Conservation (phyloP, 2,329 filamentous ascomycete genomes). For the Hymenoscyphus infarciens region DNA sequence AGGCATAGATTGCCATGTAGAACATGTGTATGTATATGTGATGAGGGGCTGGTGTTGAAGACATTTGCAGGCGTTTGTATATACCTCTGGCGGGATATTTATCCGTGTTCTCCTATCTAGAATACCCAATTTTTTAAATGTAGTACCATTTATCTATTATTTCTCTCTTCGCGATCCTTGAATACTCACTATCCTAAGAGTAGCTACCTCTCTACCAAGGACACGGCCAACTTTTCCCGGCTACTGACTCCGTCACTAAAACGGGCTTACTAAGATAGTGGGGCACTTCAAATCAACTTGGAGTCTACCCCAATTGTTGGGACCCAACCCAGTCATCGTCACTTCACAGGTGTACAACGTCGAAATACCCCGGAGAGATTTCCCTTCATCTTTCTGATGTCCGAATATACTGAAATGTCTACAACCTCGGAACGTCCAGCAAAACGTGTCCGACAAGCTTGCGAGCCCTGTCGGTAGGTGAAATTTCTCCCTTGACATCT, state of each 20-base stretch:
- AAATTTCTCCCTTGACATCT: neutral
- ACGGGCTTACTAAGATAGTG: too few relatives aligned
- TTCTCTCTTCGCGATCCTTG: neutral
- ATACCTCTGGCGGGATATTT: neutral
- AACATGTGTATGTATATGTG: neutral
- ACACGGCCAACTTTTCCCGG: too few relatives aligned
- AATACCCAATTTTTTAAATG: neutral
- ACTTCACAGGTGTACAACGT: too few relatives aligned
- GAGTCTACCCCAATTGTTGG: too few relatives aligned
- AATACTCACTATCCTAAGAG: too few relatives aligned
- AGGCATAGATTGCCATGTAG: neutral
- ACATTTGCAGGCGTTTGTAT: neutral
- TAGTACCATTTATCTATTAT: neutral
- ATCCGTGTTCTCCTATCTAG: neutral
- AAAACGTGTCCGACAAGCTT: slow-evolving; percentile 35
- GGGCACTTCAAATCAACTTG: too few relatives aligned
- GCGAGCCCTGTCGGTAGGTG: slow-evolving; percentile 38
- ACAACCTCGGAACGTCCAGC: slow-evolving; percentile 31
- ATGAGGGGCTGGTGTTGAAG: neutral
- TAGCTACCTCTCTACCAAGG: too few relatives aligned
- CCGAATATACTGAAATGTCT: neutral
- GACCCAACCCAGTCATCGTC: too few relatives aligned
- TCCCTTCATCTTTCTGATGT: neutral
- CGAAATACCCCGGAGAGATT: too few relatives aligned
- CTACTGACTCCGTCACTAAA: too few relatives aligned